A percentile compares a stretch with the other conserved stretches of the same genome.
These are phyloP conservation scores for Ogataea ramenticola DNA, from an alignment of 805 yeast genomes.

Conservation along the genomic window DNA sequence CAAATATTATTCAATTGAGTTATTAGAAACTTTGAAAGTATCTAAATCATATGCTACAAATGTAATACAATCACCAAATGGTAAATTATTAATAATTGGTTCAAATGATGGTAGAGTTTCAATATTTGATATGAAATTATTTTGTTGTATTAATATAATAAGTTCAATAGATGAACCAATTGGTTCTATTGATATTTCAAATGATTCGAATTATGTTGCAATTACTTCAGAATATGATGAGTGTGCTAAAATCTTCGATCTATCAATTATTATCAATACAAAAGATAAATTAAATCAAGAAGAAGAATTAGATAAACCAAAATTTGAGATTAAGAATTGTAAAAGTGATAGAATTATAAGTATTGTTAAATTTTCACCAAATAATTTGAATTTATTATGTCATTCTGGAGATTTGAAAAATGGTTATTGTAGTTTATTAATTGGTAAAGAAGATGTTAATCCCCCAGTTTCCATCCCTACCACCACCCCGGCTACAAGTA, in stretches of 20 bases:
- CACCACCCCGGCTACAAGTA: too few relatives aligned
- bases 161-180: slow-evolving; percentile 36
- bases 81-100: slow-evolving; percentile 33
- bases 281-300: not conserved
- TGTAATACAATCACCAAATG: slow-evolving; percentile 31
- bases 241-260: slow-evolving; percentile 29
- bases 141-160: slow-evolving; percentile 27
- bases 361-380: slow-evolving; percentile 15
- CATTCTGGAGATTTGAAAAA: slow-evolving; percentile 9
- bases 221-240: slow-evolving; percentile 34
- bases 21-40: slow-evolving; percentile 22
- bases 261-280: slow-evolving; percentile 3
- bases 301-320: slow-evolving; percentile 9
- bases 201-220: slow-evolving; percentile 31
- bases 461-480: not conserved
- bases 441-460: too few relatives aligned
- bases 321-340: slow-evolving; percentile 22
- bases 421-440: slow-evolving; percentile 10
- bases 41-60: slow-evolving; percentile 34
- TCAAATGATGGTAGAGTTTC: slow-evolving; percentile 41
- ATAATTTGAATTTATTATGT: slow-evolving; percentile 8
- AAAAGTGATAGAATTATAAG: slow-evolving; percentile 7
- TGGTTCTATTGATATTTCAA: slow-evolving; percentile 25
- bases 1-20: not conserved
- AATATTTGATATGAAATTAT: slow-evolving; percentile 28